Evolutionary conservation across 1,284 basidiomycete species (phyloP), one percentile per base, ranked within the genome.

Genomic region (Cutaneotrichosporon cutaneum): DNA sequence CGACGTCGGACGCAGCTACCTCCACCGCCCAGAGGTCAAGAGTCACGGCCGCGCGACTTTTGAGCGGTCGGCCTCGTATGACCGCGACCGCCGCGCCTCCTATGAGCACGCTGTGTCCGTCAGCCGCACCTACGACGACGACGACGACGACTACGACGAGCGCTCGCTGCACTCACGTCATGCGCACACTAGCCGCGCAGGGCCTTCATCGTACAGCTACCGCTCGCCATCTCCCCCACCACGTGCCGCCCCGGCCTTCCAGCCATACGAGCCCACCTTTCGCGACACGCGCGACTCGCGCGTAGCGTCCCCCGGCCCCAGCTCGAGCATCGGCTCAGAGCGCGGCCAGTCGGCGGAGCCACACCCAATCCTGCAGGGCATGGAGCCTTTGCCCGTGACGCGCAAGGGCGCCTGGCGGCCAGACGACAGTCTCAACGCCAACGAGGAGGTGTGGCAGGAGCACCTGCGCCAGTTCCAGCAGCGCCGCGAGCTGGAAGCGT

Each of bases 401-500:
- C 45, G 64, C 52, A 62, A 60, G 22, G 56, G 54, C 30, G 48
- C 58, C 48, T 56, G 70, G 24, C 59, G 72, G 16, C 68, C 67
- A 13, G 67, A 71, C 57, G 71, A 72, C 60, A 60, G 59, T 21
- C 56, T 74, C 2, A 55, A 61, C 2, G 72, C 71, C 22, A 71
- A 70, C 39, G 75, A 78, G 59, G 72, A 72, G 54, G 64, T 78
- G 10, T 78, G 76, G 76, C 71, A 75, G 50, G 66, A 70, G 9
- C 61, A 62, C 10, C 61, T 77, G 32, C 65, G 70, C 53, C 33
- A 22, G n/a, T 78, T 76, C 68, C 76, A 78, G 63, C 48, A 50
- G 42, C 70, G 65, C 14, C 63, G 76, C 51, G 76, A 78, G 64
- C 50, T 50, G 14, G 72, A 77, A 57, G 76, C 72, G 7, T 58